Conservation (phyloP, 352 stramenopile species). For the Phytophthora multivora region DNA sequence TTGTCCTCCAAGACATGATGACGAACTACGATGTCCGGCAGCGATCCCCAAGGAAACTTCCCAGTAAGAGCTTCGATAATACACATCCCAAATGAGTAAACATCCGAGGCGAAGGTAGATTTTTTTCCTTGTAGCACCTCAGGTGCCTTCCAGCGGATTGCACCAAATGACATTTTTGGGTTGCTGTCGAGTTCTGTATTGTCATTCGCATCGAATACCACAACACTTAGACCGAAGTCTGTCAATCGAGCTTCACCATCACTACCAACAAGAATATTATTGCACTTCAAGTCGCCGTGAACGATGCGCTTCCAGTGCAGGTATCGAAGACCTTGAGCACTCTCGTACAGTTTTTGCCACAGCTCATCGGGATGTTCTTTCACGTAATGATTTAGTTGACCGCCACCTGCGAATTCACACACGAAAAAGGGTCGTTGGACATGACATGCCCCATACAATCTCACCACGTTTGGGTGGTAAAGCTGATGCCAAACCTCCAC, state of each 20-base stretch:
- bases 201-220: background rate
- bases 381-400: conserved; percentile 7
- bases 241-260: conserved; percentile 15
- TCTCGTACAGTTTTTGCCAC: conserved; percentile 26
- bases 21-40: background rate
- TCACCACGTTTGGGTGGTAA: conserved; percentile 12
- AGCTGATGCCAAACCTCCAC: conserved; percentile 16
- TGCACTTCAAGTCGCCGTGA: conserved; percentile 74
- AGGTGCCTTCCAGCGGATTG: conserved; percentile 25
- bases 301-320: conserved; percentile 46
- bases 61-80: conserved; percentile 12
- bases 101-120: conserved; percentile 19
- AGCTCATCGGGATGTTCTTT: background rate
- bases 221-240: conserved; percentile 21
- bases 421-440: conserved; percentile 7
- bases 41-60: conserved; percentile 13
- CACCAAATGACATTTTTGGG: background rate
- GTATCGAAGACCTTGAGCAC: conserved; percentile 53
- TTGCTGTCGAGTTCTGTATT: background rate
- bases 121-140: conserved; percentile 5
- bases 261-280: conserved; percentile 21
- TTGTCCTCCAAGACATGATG: too few relatives aligned
- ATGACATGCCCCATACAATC: conserved; percentile 11
- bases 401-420: conserved; percentile 13
- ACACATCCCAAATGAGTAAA: conserved; percentile 31